Evolutionary conservation across 306 rosid species (phyloP), one percentile per base, ranked within the genome.

Genomic region (Dalbergia cochinchinensis): DNA sequence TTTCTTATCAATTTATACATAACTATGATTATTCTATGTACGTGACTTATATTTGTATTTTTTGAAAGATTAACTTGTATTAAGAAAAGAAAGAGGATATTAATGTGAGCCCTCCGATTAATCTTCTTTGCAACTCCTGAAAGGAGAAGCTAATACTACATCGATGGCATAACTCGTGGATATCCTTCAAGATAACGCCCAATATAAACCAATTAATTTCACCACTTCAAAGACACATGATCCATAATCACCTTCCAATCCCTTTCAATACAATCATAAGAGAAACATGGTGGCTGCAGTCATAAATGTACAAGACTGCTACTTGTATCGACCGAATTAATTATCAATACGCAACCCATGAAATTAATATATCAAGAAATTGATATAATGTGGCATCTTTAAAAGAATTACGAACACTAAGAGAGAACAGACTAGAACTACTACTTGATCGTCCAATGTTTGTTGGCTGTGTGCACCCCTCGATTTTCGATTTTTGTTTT

Each of bases 211-310:
- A 37, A 15, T 12, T 18, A 20, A 22, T 13, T 26, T 50, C 50
- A 18, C 18, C 33, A 13, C 57, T 77, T 34, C 63, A 26, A 67
- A 11, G 59, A 45, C 67, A 45, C 67, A 58, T 48, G 81, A 59
- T 20, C 81, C 77, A 68, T 39, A 41, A 48, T 82, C 42, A 9
- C 42, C 67, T 60, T 61, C 50, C 77, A 69, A 82, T 76, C 81
- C 65, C 73, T 69, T 75, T 82, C 81, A 68, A 70, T 47, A 48
- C 48, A 57, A 73, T 65, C 47, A 16, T 13, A 13, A 65, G n/a
- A 42, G 44, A 37, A 22, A 65, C 11, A 22, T 72, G 66, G 35
- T 63, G 41, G 59, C 59, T 80, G 48, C 35, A 61, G 62, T 53
- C 63, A 69, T 33, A 7, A 45, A 59, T 31, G 53, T 44, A 16